Evolutionary conservation across 2,329 filamentous ascomycete species (phyloP).

Genomic region (Bipolaris cookei): DNA sequence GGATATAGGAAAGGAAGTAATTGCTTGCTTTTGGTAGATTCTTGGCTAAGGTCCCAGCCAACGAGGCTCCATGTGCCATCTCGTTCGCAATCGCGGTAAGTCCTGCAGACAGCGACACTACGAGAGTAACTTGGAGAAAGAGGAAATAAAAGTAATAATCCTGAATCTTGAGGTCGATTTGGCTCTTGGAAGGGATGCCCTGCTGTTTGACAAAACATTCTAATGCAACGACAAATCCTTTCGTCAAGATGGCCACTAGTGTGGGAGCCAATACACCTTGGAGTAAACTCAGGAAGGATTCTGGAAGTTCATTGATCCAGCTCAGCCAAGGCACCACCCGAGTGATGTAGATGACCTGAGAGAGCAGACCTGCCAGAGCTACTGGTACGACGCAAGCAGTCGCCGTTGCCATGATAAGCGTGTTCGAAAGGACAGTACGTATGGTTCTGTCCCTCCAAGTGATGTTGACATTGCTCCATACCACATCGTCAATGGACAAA

Average conservation of each 20-base stretch:
- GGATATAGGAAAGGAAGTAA: conserved; percentile 25
- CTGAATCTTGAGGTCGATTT: conserved; percentile 14
- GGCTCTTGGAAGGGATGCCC: conserved; percentile 14
- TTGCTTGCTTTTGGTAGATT: conserved; percentile 27
- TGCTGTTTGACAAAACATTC: conserved; percentile 14
- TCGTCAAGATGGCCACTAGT: conserved; percentile 9
- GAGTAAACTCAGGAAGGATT: conserved; percentile 11
- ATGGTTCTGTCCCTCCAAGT: conserved; percentile 12
- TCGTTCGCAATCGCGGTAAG: conserved; percentile 19
- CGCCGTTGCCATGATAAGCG: conserved; percentile 4
- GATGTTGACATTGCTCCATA: conserved; percentile 21
- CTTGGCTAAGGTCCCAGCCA: conserved; percentile 20
- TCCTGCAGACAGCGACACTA: conserved; percentile 17
- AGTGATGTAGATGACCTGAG: conserved; percentile 18
- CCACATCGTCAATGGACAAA: conserved; percentile 10
- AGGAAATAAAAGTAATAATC: conserved; percentile 26
- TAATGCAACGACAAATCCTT: conserved; percentile 5
- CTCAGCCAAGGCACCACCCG: conserved; percentile 9
- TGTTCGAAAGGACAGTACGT: conserved; percentile 12
- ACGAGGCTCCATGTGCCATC: conserved; percentile 6
- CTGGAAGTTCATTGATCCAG: conserved; percentile 16
- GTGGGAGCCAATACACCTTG: conserved; percentile 15
- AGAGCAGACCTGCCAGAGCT: conserved; percentile 15
- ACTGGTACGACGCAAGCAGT: conserved; percentile 10
- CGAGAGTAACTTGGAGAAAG: conserved; percentile 16